Evolutionary conservation across 768 basidiomycete species (phyloP).

Genomic region (Kwoniella pini): DNA sequence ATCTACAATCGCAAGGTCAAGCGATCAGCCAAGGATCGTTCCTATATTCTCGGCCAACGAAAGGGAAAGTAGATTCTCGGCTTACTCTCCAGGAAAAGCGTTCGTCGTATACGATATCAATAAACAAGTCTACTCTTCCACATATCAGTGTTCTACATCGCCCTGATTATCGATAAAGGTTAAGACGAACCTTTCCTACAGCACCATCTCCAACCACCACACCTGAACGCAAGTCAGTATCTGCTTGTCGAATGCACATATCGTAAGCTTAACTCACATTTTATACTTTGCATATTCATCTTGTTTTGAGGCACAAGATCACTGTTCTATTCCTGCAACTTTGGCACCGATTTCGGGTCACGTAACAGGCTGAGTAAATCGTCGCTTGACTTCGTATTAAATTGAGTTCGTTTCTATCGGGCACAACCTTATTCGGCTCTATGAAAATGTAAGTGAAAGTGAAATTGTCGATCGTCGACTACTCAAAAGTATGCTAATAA

Average conservation of each 20-base stretch:
- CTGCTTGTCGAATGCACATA: background rate
- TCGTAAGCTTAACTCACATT: constrained; percentile 17
- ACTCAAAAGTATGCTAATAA: too few relatives aligned
- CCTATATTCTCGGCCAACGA: background rate
- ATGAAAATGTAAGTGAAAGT: too few relatives aligned
- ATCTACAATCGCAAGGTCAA: constrained; percentile 56
- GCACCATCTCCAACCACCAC: constrained; percentile 55
- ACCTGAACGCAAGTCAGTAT: constrained; percentile 20
- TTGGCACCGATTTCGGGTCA: background rate
- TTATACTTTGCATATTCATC: constrained; percentile 33
- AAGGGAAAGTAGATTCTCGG: too few relatives aligned
- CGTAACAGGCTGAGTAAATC: constrained; percentile 2
- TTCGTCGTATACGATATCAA: constrained; percentile 97
- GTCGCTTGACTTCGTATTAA: too few relatives aligned
- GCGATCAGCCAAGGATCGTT: background rate
- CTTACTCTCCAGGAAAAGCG: constrained; percentile 74
- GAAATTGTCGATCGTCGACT: too few relatives aligned
- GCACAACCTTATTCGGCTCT: too few relatives aligned
- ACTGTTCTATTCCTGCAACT: background rate
- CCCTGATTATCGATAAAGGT: background rate
- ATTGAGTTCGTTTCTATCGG: too few relatives aligned
- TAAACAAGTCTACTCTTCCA: constrained; percentile 72
- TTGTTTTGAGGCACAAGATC: background rate
- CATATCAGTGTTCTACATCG: too few relatives aligned
- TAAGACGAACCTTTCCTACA: constrained; percentile 51